Base-by-base conservation (phyloP, 257 asterid species). In the Eucommia ulmoides region DNA sequence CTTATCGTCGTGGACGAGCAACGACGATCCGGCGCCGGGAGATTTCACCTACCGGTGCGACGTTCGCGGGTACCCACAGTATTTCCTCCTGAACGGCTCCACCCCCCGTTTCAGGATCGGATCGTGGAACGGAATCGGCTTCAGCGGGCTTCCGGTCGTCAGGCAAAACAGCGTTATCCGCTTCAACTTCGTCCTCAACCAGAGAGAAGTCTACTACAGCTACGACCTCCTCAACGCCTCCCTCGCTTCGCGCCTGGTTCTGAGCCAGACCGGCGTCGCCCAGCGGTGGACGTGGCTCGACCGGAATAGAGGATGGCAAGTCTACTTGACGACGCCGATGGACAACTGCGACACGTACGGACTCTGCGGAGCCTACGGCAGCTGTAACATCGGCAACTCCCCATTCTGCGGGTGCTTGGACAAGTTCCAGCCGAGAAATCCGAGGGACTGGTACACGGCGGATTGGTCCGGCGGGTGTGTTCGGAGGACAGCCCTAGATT, bases 381-480 rank as follows among this genome's bases (percentile, higher is more conserved):
- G 63, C 21, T 76, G 83, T 20, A 56, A 58, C 14, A 11, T 41
- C 16, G 46, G 42, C 3, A 21, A 5, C 1, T 10, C 21, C 20
- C 64, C 67, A 24, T n/a, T 9, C 0, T 76, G 83, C 21, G 33
- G 38, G 8, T 76, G 80, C 51, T 73, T 67, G 41, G 52, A 64
- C 53, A 68, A 77, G 51, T 77, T 73, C 62, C 45, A 21, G 45
- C 75, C 75, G 6, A 70, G 52, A 52, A 55, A 53, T 26, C 25
- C 33, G 0, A 51, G 41, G 61, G 54, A 60, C 44, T 72, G 74
- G 77, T 53, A 63, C 38, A 46, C 64, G 11, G 70, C 69, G 72
- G 77, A 70, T 51, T 74, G 77, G 81, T 66, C 72, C 17, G 47
- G 55, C 33, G 77, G 74, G 59, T 74, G 81, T 63, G 44, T 56